Evolutionary conservation across 345 rosid species (phyloP).

Genomic region (Eucalyptus pauciflora): DNA sequence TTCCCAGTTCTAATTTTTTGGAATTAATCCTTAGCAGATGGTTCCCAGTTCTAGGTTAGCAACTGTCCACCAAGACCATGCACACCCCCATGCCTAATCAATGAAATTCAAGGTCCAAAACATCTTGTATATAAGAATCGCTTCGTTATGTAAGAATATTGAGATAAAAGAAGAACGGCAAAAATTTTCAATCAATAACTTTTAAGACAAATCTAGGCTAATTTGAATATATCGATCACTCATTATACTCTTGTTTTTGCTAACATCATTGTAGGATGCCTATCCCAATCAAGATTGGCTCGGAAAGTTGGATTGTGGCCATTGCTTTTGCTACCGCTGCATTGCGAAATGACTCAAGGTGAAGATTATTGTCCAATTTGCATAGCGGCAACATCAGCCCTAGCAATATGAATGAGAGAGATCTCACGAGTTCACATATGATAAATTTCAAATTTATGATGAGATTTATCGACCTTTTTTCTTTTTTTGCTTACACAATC

Average conservation of each 20-base stretch:
- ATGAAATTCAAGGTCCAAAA: too few relatives aligned
- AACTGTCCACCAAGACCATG: too few relatives aligned
- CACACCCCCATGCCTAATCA: too few relatives aligned
- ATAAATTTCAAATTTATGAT: not conserved
- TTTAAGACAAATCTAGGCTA: not conserved
- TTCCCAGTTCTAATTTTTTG: too few relatives aligned
- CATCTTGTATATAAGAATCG: too few relatives aligned
- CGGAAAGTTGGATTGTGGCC: not conserved
- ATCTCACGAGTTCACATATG: not conserved
- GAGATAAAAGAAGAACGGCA: too few relatives aligned
- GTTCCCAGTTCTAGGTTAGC: too few relatives aligned
- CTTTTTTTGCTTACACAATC: not conserved
- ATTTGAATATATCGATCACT: not conserved
- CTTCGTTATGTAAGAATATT: too few relatives aligned
- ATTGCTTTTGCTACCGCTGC: not conserved
- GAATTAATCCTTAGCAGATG: too few relatives aligned
- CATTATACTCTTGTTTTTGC: too few relatives aligned
- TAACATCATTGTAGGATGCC: not conserved
- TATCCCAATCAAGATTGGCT: not conserved
- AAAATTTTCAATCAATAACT: too few relatives aligned
- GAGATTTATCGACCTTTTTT: not conserved
- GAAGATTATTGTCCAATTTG: not conserved
- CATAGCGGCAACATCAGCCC: not conserved
- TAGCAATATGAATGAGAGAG: not conserved
- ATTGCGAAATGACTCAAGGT: not conserved